Percentiles rank a stretch among this genome's conserved stretches.
Conservation (phyloP, 768 basidiomycete species). For the Boletus edulis region DNA sequence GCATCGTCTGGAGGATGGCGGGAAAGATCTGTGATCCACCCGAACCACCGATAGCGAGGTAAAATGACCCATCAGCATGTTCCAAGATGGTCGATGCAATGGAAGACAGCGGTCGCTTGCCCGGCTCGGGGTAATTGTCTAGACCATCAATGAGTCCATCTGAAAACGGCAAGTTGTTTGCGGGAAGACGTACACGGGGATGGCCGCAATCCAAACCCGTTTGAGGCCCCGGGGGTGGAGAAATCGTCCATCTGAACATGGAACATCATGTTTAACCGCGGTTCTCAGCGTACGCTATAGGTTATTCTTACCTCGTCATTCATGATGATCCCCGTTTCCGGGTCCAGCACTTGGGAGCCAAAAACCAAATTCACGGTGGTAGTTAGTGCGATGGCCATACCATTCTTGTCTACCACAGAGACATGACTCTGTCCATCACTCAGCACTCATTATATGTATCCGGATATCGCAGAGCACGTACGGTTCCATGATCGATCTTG, state of each 20-base stretch:
- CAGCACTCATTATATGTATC: slow-evolving; percentile 4
- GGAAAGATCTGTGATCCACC: slow-evolving; percentile 88
- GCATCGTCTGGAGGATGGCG: slow-evolving; percentile 71
- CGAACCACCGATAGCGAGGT: slow-evolving; percentile 75
- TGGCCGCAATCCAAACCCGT: slow-evolving; percentile 79
- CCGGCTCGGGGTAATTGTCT: slow-evolving; percentile 88
- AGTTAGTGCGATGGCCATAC: slow-evolving; percentile 85
- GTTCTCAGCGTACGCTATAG: neutral
- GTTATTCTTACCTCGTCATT: slow-evolving; percentile 73
- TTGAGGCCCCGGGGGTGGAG: slow-evolving; percentile 78
- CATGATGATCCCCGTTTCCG: slow-evolving; percentile 82
- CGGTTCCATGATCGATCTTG: slow-evolving; percentile 82
- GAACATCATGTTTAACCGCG: neutral
- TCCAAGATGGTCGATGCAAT: slow-evolving; percentile 81
- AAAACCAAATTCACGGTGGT: slow-evolving; percentile 90
- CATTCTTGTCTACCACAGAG: slow-evolving; percentile 76
- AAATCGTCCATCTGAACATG: slow-evolving; percentile 81
- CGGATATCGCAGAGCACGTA: slow-evolving; percentile 4
- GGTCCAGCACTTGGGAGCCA: slow-evolving; percentile 84
- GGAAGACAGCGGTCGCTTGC: slow-evolving; percentile 90
- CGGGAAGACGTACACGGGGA: slow-evolving; percentile 61
- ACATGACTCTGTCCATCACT: slow-evolving; percentile 65
- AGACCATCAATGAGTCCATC: neutral
- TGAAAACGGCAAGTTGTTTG: neutral
- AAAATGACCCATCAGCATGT: slow-evolving; percentile 67